Base-by-base conservation (phyloP, 139 green algal genomes). In the Haematococcus lacustris region DNA sequence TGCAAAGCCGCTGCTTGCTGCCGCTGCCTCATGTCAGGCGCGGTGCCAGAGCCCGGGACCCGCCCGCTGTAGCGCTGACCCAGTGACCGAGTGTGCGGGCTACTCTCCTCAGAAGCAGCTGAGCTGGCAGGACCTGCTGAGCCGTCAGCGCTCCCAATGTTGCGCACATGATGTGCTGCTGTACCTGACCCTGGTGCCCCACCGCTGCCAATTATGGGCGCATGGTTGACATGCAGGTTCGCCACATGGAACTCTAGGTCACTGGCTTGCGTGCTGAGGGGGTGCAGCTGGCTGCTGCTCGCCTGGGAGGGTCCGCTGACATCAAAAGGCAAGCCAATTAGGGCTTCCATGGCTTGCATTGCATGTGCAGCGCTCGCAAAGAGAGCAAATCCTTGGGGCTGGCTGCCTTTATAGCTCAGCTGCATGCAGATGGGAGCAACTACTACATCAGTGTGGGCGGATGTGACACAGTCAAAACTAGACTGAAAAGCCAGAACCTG, bases 351-450 rank as follows among this genome's bases (percentile, higher is more conserved):
- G 0, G 90, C 88, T 25, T 76, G 62, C 25, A 82, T 77, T 32
- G 88, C 88, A 0, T 82, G 67, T 38, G 62, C 77, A n/a, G 74
- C 75, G 17, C 71, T 74, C 34, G 61, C 38, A 57, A 95, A 95
- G 13, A 95, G 80, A 26, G 85, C 90, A 83, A 95, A 95, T 34
- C 87, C 90, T 71, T 93, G 90, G 9, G 88, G n/a, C n/a, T 64
- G 53, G 26, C 26, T 30, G 53, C 23, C 23, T 30, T 64, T 64
- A n/a, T n/a, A n/a, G n/a, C n/a, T n/a, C n/a, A n/a, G n/a, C n/a
- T n/a, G n/a, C n/a, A n/a, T n/a, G n/a, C n/a, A n/a, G n/a, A n/a
- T n/a, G n/a, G n/a, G n/a, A n/a, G n/a, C n/a, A n/a, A n/a, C n/a
- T n/a, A n/a, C n/a, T n/a, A n/a, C n/a, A n/a, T n/a, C n/a, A n/a